Base-by-base conservation (phyloP, 192 early-diverging fungal genomes). In the Gigaspora rosea region DNA sequence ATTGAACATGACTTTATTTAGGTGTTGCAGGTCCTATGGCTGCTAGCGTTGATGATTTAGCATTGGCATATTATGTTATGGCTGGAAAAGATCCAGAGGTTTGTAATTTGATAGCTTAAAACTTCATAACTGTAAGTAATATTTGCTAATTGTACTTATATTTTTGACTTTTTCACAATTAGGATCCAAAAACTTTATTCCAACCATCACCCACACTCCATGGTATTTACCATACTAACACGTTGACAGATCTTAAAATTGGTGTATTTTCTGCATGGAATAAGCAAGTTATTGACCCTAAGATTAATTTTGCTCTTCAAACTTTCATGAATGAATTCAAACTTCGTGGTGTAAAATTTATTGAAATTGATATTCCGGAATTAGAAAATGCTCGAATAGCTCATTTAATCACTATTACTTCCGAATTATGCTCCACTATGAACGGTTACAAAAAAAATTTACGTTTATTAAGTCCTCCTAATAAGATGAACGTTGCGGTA, bases 21-120 rank as follows among this genome's bases (percentile, higher is more conserved):
- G 52, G 52, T 0, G 83, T 87, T 41, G 80, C 83, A 16, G 94
- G 94, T 15, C 94, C 94, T 7, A 88, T 95, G 59, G 90, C 88
- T 0, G 85, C 89, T 15, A 90, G 83, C 32, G 91, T 89, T 15
- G 84, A 91, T 52, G 92, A 94, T 77, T 72, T 95, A 56, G 85
- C 90, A 13, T 77, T 93, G 15, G 84, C 87, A 48, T 94, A 92
- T 78, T 82, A 84, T n/a, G 73, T 88, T 13, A 87, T 90, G 54
- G 86, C 90, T 20, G 91, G 91, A 16, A 81, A 81, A n/a, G 87
- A 91, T 61, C 50, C 58, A 6, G 72, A 80, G 72, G 84, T 85
- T 73, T n/a, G 75, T 35, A 13, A 49, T 65, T 46, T 8, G 15
- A 15, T 35, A 51, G 16, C 8, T 18, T 9, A 33, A 68, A 68